Evolutionary conservation across 768 basidiomycete species (phyloP), one percentile per base, ranked within the genome.

Genomic region (Amanita polypyramis): DNA sequence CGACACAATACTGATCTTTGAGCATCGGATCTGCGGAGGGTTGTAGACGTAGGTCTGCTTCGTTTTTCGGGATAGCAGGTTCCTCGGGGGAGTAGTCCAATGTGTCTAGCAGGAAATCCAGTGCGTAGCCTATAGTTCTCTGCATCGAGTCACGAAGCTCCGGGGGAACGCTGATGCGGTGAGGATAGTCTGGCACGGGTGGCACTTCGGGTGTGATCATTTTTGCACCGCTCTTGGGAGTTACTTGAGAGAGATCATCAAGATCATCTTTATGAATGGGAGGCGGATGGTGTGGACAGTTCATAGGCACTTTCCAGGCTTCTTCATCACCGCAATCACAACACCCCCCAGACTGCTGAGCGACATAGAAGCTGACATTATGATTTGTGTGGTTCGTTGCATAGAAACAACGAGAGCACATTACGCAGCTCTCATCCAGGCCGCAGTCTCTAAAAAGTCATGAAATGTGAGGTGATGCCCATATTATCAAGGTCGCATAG

Each of bases 261-360:
- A 1, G 68, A 11, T 53, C 48, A 23, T 60, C 55, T 10, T 58
- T 44, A 19, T 57, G 50, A 4, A 55, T 56, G n/a, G 64, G 60
- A 17, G 80, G 74, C 10, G 90, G 88, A 58, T 95, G 90, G 58
- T 77, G 77, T 0, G 82, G 80, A 61, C 91, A 94, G 10, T 70
- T 62, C 12, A 87, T 73, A 4, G 76, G 68, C 4, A 60, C 57
- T 29, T 80, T 75, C 92, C 93, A 98, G 1, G 90, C 89, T 58
- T 95, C 86, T 19, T 75, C 70, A 58, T 97, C 94, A 12, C 92
- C 92, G 56, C 95, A 97, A 64, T 97, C 93, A 60, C 96, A 99
- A 55, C 89, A 93, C 4, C 92, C 88, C 5, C 92, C 87, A 0
- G 87, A 83, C 55, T 96, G 92, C 50, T 89, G 88, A 6, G 87